Percentiles rank a stretch among this genome's conserved stretches.
Conservation (phyloP, 257 asterid genomes). For the Ophiorrhiza pumila region DNA sequence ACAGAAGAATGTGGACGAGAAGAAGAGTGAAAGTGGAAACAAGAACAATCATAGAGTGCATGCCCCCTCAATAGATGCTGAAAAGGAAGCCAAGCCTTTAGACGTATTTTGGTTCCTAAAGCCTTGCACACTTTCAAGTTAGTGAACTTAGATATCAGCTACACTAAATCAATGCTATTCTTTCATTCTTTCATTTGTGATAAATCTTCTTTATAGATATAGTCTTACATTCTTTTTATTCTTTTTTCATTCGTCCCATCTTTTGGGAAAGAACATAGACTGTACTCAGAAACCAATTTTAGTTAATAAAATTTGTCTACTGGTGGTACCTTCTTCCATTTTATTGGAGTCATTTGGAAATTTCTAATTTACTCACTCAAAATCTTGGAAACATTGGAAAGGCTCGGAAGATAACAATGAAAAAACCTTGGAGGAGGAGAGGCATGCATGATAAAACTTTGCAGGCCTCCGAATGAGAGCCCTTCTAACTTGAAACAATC, state of each 20-base stretch:
- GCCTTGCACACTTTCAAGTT: conserved; percentile 83
- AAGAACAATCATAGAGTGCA: conserved; percentile 31
- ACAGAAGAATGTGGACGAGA: conserved; percentile 33
- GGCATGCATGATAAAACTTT: no score
- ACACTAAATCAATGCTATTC: conserved; percentile 22
- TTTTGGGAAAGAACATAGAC: neutral
- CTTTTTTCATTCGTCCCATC: conserved; percentile 2
- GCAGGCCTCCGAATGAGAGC: no score
- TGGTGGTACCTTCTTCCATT: neutral
- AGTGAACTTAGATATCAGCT: conserved; percentile 5
- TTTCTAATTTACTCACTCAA: no score
- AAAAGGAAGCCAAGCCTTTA: conserved; percentile 68
- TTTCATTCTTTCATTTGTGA: conserved; percentile 32
- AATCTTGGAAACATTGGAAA: neutral
- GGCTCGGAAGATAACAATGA: no score
- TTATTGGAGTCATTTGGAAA: no score
- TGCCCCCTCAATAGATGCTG: conserved; percentile 25
- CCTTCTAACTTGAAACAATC: no score
- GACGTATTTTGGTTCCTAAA: conserved; percentile 96
- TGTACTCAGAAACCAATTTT: conserved; percentile 1
- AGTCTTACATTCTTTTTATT: neutral
- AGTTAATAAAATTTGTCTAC: conserved; percentile 6
- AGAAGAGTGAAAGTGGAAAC: conserved; percentile 22
- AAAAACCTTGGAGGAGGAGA: no score
- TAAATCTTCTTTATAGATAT: neutral